Evolutionary conservation across 2,329 filamentous ascomycete species (phyloP).

Genomic region (Parascedosporium putredinis): DNA sequence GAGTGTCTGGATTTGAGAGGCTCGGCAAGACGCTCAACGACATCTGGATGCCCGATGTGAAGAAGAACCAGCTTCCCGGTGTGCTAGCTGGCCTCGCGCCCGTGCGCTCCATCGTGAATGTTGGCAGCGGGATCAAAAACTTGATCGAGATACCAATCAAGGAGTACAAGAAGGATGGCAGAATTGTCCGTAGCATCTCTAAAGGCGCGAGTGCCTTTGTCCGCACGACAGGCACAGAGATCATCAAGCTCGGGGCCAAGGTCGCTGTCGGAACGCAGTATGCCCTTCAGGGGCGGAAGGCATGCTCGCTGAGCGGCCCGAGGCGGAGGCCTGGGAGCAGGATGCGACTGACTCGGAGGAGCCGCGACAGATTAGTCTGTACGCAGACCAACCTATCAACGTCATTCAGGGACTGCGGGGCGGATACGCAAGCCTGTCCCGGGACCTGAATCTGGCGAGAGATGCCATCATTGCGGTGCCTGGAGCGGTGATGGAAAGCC

Average conservation of each 20-base stretch:
- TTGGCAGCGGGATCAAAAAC: conserved; percentile 77
- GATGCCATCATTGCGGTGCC: conserved; percentile 95
- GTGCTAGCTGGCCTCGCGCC: conserved; percentile 83
- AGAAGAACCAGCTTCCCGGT: conserved; percentile 75
- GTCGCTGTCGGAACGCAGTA: conserved; percentile 90
- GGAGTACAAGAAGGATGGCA: conserved; percentile 89
- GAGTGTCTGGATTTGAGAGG: conserved; percentile 80
- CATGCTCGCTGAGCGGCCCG: conserved; percentile 46
- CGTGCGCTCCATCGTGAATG: conserved; percentile 82
- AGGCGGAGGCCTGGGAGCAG: conserved; percentile 36
- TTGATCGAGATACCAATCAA: conserved; percentile 81
- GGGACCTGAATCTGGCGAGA: conserved; percentile 75
- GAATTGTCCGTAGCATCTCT: conserved; percentile 80
- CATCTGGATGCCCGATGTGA: conserved; percentile 93
- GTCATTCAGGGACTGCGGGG: conserved; percentile 78
- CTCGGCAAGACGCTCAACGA: conserved; percentile 86
- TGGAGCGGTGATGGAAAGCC: conserved; percentile 79
- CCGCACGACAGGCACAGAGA: conserved; percentile 83
- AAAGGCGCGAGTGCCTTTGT: conserved; percentile 87
- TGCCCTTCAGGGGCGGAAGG: conserved; percentile 81
- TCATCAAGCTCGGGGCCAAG: conserved; percentile 92
- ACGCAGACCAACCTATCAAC: conserved; percentile 86
- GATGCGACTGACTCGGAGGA: conserved; percentile 57
- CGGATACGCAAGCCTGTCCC: conserved; percentile 71
- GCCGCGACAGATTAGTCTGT: conserved; percentile 69